A percentile compares a stretch with the other conserved stretches of the same genome.
These are phyloP conservation scores for Diaporthe ampelina DNA, from an alignment of 2,329 filamentous ascomycete genomes.

Conservation along the genomic window DNA sequence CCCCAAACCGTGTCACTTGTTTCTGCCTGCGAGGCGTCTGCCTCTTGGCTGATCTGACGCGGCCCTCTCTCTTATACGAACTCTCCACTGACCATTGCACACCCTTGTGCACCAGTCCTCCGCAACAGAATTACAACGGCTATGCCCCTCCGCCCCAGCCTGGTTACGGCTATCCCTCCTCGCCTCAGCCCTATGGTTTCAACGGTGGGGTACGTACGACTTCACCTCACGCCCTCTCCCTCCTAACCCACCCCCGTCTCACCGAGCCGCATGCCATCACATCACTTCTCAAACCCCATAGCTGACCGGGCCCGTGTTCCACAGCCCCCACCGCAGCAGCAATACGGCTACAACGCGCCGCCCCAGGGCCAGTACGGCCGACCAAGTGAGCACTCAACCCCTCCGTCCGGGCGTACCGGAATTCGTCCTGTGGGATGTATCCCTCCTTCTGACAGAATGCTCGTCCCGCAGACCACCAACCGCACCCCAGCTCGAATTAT, in stretches of 20 bases:
- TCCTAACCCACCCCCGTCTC: conserved; percentile 26
- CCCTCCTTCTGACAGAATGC: conserved; percentile 27
- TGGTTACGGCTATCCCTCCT: conserved; percentile 61
- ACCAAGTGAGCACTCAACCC: conserved; percentile 57
- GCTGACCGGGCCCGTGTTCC: conserved; percentile 19
- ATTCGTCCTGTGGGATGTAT: background rate
- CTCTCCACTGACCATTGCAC: conserved; percentile 28
- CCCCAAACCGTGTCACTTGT: background rate
- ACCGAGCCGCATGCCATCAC: conserved; percentile 3
- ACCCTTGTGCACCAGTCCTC: conserved; percentile 47
- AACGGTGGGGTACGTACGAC: conserved; percentile 33
- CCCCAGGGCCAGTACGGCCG: conserved; percentile 61
- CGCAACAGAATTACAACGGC: conserved; percentile 61
- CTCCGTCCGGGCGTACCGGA: background rate
- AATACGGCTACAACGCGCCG: conserved; percentile 59
- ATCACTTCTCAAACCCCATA: background rate
- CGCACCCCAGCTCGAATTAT: conserved; percentile 59
- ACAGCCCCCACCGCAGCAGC: conserved; percentile 56
- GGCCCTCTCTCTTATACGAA: conserved; percentile 39
- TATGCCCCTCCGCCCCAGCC: conserved; percentile 59
- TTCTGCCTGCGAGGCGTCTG: background rate
- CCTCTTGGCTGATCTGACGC: background rate
- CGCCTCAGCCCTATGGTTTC: conserved; percentile 59
- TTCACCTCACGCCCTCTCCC: background rate
- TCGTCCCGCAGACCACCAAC: conserved; percentile 41